Base-by-base conservation (phyloP, 2,329 filamentous ascomycete species). In the Ceratocystis variospora region DNA sequence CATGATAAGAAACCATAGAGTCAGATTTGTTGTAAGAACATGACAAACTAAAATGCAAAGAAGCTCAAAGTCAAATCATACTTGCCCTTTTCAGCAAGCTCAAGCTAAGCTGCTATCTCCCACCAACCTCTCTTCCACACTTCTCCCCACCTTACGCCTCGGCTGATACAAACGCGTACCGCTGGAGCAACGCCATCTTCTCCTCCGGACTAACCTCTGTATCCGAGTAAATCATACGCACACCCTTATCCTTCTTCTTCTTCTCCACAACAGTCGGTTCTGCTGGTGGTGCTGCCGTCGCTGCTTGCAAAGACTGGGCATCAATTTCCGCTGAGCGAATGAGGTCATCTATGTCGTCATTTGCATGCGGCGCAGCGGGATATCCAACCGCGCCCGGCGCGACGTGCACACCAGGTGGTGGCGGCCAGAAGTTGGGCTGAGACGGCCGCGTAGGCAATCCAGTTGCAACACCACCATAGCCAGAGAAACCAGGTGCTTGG, bases 121-220 rank as follows among this genome's bases (percentile, higher is more conserved):
- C 48, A 61, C 28, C 28, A 41, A 61, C 61, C n/a, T 2, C 55
- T 7, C 5, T 17, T 25, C 55, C 12, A 0, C 37, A 15, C 37
- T 15, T 5, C 61, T 3, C 37, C n/a, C 19, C 53, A 28, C 46
- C 25, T 31, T 67, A 67, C 17, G 66, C 66, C 22, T 65, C 70
- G 37, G 64, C 68, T 50, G 81, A 82, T 72, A 79, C 78, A 74
- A 83, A 67, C 71, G 86, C 85, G 78, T 95, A 96, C 75, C 85
- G 86, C 68, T 88, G 80, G 77, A 94, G 78, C 73, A 79, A 77
- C 33, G 90, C 87, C 89, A 96, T 91, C 77, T 87, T 90, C 80
- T 96, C 92, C 78, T 96, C 92, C 1, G 90, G 89, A 72, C 89
- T 94, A 72, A 86, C 78, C 67, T 88, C 86, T 63, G 87, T 85